Evolutionary conservation across 192 early-diverging fungal species (phyloP), one percentile per base, ranked within the genome.

Genomic region (Rhizophagus clarus): DNA sequence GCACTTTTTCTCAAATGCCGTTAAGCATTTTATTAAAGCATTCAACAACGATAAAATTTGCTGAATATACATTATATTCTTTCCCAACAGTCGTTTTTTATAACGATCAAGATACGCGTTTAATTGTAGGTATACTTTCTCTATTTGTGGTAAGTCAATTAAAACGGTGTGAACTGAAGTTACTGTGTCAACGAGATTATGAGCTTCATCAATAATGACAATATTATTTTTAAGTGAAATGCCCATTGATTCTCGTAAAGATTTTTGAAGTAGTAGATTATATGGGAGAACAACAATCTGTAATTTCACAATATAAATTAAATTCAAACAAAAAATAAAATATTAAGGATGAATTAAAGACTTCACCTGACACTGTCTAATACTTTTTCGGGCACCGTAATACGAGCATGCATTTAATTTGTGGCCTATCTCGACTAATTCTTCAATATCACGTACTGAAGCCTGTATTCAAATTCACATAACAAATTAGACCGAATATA

Each of bases 241-340:
- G 9, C 93, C 92, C 76, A 93, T 85, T 1, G 94, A 89, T 70
- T 95, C 93, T 29, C 97, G 84, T 0, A 95, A 90, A 1, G 89
- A 82, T 67, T 88, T 87, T 61, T 93, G 92, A n/a, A 97, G 83
- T 69, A 97, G 81, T 67, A 95, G 88, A 71, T 94, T 93, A 83
- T 98, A 98, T 3, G 97, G 97, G 37, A 98, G 79, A n/a, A 93
- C 92, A 0, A 98, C 92, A 11, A 97, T 84, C 84, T 96, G 84
- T 26, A 84, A 76, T 4, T 63, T 34, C 8, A 69, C 64, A 14
- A 85, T 73, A 61, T 28, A 42, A 7, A 34, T 32, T 63, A 49
- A 66, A 47, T 34, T 71, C 9, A 24, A 42, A 68, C 0, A 31
- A 51, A 71, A 31, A 40, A 22, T 17, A 51, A 17, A 74, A 34